These are phyloP conservation scores for Bimuria novae-zelandiae DNA, from an alignment of 2,329 filamentous ascomycete genomes.

Conservation along the genomic window DNA sequence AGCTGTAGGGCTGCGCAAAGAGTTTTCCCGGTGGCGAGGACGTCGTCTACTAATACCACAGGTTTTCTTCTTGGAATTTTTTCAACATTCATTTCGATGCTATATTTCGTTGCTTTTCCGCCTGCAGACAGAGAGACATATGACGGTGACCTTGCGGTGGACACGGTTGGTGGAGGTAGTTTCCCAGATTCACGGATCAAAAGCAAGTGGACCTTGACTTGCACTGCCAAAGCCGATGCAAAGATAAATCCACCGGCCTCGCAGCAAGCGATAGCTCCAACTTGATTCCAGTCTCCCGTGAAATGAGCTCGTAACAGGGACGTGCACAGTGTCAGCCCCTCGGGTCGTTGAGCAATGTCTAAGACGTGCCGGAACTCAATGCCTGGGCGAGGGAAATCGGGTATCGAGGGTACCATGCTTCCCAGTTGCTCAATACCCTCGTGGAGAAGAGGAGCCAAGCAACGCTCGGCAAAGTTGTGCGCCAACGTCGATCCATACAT, in stretches of 20 bases:
- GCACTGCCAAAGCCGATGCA: slow-evolving; percentile 56
- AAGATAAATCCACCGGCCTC: slow-evolving; percentile 63
- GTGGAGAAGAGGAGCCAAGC: slow-evolving; percentile 54
- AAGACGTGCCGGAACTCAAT: slow-evolving; percentile 65
- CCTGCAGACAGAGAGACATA: slow-evolving; percentile 56
- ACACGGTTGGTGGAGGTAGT: slow-evolving; percentile 61
- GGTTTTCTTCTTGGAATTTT: slow-evolving; percentile 47
- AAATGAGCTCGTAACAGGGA: slow-evolving; percentile 56
- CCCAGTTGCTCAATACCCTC: slow-evolving; percentile 53
- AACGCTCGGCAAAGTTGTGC: slow-evolving; percentile 48
- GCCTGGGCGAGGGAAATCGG: slow-evolving; percentile 56
- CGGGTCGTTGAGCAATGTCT: slow-evolving; percentile 56
- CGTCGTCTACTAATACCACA: slow-evolving; percentile 64
- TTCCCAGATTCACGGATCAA: slow-evolving; percentile 63
- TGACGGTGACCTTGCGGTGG: slow-evolving; percentile 54
- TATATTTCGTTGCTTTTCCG: slow-evolving; percentile 30
- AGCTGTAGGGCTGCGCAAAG: slow-evolving; percentile 59
- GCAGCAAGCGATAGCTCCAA: slow-evolving; percentile 57
- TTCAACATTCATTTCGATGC: slow-evolving; percentile 57
- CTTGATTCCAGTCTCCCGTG: slow-evolving; percentile 51
- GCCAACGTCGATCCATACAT: slow-evolving; percentile 46
- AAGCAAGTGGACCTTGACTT: slow-evolving; percentile 50
- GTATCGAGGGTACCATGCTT: slow-evolving; percentile 55
- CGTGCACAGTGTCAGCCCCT: slow-evolving; percentile 58
- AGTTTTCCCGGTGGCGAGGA: slow-evolving; percentile 61